These are phyloP conservation scores for Ulota crispa DNA, from an alignment of 225 moss, liverwort and hornwort genomes.

Conservation along the genomic window DNA sequence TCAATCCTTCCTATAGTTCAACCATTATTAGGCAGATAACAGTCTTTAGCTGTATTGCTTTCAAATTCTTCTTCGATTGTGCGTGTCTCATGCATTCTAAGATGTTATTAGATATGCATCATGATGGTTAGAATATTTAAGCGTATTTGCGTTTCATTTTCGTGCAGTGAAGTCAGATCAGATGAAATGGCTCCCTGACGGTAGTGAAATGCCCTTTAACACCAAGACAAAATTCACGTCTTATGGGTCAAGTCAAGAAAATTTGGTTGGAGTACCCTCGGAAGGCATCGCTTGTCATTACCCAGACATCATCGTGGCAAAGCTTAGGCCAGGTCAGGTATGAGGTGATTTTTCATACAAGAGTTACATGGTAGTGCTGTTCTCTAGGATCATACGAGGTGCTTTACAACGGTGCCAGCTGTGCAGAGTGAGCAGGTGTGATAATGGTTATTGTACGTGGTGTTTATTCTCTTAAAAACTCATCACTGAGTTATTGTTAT, in stretches of 20 bases:
- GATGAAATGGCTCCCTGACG: constrained; percentile 86
- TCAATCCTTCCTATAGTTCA: not conserved
- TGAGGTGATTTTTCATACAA: constrained; percentile 12
- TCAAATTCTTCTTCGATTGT: not conserved
- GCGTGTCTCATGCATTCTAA: constrained; percentile 4
- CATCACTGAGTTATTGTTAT: not conserved
- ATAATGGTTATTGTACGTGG: not conserved
- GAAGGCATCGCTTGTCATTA: constrained; percentile 74
- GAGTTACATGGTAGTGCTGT: not conserved
- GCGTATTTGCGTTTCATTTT: constrained; percentile 5
- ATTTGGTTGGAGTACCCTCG: constrained; percentile 50
- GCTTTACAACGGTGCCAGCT: not conserved
- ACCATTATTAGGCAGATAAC: not conserved
- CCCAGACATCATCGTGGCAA: constrained; percentile 86
- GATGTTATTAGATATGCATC: not conserved
- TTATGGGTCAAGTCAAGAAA: constrained; percentile 74
- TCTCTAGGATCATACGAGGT: not conserved
- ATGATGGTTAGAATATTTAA: constrained; percentile 5
- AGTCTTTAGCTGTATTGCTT: not conserved
- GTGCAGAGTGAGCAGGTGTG: constrained; percentile 11
- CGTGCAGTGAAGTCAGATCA: constrained; percentile 80
- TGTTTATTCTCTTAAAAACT: constrained; percentile 2
- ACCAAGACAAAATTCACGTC: constrained; percentile 84
- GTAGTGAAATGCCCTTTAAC: constrained; percentile 98
- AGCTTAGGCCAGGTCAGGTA: constrained; percentile 98